A percentile compares a stretch with the other conserved stretches of the same genome.
These are phyloP conservation scores for Hypoxylon crocopeplum DNA, from an alignment of 495 filamentous ascomycete species.

Conservation along the genomic window DNA sequence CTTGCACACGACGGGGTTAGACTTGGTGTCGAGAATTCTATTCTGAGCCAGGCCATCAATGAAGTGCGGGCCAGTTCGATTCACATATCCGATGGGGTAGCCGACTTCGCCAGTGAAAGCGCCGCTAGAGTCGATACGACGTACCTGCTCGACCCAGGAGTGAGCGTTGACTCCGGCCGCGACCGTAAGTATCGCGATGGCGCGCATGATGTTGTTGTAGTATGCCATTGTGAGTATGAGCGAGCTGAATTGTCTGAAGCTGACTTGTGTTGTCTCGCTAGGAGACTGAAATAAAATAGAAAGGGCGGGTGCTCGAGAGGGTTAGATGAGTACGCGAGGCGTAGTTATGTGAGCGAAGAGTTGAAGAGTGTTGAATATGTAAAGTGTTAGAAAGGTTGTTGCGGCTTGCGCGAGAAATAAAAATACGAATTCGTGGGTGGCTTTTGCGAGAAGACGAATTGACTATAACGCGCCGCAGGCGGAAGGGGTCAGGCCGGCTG, in stretches of 20 bases:
- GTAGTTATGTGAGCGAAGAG: not conserved
- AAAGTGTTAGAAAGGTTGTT: slow-evolving; percentile 1
- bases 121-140: slow-evolving; percentile 73
- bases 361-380: slow-evolving; percentile 1
- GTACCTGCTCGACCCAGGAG: slow-evolving; percentile 79
- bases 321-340: not conserved
- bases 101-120: slow-evolving; percentile 73
- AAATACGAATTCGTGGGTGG: slow-evolving; percentile 18
- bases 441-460: slow-evolving; percentile 15
- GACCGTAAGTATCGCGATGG: slow-evolving; percentile 45
- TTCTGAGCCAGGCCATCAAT: slow-evolving; percentile 52
- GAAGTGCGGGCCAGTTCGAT: slow-evolving; percentile 56
- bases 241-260: slow-evolving; percentile 8
- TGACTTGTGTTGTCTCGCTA: slow-evolving; percentile 31
- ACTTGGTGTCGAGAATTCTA: slow-evolving; percentile 50
- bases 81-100: slow-evolving; percentile 67
- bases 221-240: slow-evolving; percentile 19
- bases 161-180: slow-evolving; percentile 59
- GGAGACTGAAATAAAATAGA: slow-evolving; percentile 18
- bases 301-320: not conserved
- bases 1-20: slow-evolving; percentile 50
- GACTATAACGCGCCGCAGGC: slow-evolving; percentile 10
- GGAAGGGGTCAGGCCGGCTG: not conserved
- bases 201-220: slow-evolving; percentile 21
- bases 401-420: slow-evolving; percentile 11